Conservation (phyloP, 2,329 filamentous ascomycete species). For the Ciborinia camelliae region DNA sequence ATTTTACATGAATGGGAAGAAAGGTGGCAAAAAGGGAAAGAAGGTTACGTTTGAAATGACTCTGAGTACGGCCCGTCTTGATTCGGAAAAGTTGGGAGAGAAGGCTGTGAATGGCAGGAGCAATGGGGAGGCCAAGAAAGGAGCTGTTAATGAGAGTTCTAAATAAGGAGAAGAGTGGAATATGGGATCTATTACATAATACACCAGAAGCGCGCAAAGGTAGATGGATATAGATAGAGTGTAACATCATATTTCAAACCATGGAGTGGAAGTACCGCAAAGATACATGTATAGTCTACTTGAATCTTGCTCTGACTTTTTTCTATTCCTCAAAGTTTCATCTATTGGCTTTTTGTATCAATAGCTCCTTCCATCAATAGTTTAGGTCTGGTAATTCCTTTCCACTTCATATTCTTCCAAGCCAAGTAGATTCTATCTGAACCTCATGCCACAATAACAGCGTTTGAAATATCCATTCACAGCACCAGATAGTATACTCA, state of each 20-base stretch:
- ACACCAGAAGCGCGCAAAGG: not conserved
- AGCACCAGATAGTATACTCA: too few relatives aligned
- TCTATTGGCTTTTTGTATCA: not conserved
- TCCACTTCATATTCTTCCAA: too few relatives aligned
- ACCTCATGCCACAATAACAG: too few relatives aligned
- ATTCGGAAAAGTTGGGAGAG: not conserved
- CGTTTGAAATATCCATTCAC: too few relatives aligned
- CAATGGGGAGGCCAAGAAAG: not conserved
- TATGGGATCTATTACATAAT: not conserved
- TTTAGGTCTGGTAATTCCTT: too few relatives aligned
- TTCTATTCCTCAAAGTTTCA: not conserved
- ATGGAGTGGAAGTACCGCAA: not conserved
- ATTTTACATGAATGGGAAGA: not conserved
- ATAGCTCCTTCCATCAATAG: too few relatives aligned
- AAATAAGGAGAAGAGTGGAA: not conserved
- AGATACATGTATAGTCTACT: not conserved
- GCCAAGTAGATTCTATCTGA: too few relatives aligned
- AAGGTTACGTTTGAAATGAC: slow-evolving; percentile 12
- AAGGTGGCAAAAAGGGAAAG: not conserved
- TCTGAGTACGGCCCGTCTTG: not conserved
- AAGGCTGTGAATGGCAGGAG: not conserved
- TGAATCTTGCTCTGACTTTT: not conserved
- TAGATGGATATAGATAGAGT: not conserved
- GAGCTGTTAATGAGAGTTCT: not conserved
- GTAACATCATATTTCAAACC: not conserved